phyloP scores from a whole-genome alignment of 345 rosid genomes.

The Melaleuca alternifolia region DNA sequence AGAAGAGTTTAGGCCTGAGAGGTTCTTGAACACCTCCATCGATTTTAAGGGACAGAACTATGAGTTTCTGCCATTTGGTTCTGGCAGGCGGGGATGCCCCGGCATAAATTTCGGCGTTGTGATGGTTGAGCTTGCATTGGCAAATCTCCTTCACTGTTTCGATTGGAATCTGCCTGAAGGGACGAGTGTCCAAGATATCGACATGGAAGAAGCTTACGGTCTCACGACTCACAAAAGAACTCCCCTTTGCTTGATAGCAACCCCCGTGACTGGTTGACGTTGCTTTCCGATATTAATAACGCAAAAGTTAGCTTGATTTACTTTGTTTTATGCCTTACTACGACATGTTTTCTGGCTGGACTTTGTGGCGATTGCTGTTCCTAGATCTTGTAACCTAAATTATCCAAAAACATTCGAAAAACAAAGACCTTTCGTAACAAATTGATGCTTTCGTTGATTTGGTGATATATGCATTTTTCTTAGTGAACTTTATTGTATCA shows the following conservation, averaged over 20 bases:
- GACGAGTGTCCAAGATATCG: conserved; percentile 21
- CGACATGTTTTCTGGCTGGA: not conserved
- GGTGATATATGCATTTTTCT: not conserved
- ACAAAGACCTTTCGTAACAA: not conserved
- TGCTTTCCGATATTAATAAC: not conserved
- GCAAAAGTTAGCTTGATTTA: not conserved
- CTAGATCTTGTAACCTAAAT: not conserved
- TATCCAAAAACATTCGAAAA: not conserved
- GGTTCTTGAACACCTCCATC: conserved; percentile 20
- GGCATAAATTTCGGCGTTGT: conserved; percentile 28
- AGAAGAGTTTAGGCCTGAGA: conserved; percentile 26
- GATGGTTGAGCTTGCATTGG: conserved; percentile 30
- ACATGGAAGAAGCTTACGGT: conserved; percentile 42
- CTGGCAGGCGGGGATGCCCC: conserved; percentile 57
- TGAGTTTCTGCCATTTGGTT: conserved; percentile 48
- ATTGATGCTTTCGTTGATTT: not conserved
- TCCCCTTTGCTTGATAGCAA: conserved; percentile 26
- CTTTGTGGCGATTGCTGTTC: not conserved
- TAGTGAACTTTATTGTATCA: not conserved
- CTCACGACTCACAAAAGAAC: conserved; percentile 30
- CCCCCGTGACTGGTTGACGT: not conserved
- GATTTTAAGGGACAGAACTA: conserved; percentile 45
- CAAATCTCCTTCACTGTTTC: conserved; percentile 31
- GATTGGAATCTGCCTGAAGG: conserved; percentile 47
- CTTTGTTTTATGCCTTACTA: not conserved